Evolutionary conservation across 2,329 filamentous ascomycete species (phyloP).

Genomic region (Teratosphaeria viscida): DNA sequence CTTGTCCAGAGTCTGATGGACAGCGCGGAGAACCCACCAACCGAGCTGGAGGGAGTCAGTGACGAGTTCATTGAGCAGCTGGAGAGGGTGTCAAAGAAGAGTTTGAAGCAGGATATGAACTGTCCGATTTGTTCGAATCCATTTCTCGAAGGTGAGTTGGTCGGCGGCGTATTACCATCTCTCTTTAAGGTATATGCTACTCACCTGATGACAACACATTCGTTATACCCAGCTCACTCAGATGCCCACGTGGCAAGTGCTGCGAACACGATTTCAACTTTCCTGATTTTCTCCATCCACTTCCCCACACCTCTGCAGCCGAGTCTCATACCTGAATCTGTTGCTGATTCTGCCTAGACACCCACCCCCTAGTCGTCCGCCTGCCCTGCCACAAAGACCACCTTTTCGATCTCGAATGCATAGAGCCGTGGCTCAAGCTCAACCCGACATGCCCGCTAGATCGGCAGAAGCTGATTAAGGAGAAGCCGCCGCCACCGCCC

Average conservation of each 20-base stretch:
- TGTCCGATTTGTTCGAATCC: conserved; percentile 53
- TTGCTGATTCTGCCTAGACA: conserved; percentile 27
- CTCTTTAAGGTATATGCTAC: neutral
- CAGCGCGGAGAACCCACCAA: conserved; percentile 48
- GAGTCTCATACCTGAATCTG: neutral
- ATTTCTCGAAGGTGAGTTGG: conserved; percentile 45
- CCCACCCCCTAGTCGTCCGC: conserved; percentile 53
- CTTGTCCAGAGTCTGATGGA: conserved; percentile 47
- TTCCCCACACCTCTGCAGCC: neutral
- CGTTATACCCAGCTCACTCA: neutral
- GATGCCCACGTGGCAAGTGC: neutral
- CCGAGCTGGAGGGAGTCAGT: conserved; percentile 49
- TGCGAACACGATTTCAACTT: neutral
- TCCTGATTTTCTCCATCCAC: neutral
- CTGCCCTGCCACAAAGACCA: conserved; percentile 53
- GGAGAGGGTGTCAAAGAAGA: conserved; percentile 47
- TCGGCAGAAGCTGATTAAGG: conserved; percentile 47
- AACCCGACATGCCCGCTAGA: conserved; percentile 55
- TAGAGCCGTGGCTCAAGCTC: conserved; percentile 53
- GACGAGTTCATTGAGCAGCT: conserved; percentile 52
- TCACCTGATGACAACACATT: neutral
- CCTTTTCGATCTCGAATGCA: conserved; percentile 55
- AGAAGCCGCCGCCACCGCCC: conserved; percentile 24
- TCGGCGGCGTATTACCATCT: no score
- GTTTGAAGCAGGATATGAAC: conserved; percentile 41